Evolutionary conservation across 768 basidiomycete species (phyloP).

Genomic region (Panellus pusillus): DNA sequence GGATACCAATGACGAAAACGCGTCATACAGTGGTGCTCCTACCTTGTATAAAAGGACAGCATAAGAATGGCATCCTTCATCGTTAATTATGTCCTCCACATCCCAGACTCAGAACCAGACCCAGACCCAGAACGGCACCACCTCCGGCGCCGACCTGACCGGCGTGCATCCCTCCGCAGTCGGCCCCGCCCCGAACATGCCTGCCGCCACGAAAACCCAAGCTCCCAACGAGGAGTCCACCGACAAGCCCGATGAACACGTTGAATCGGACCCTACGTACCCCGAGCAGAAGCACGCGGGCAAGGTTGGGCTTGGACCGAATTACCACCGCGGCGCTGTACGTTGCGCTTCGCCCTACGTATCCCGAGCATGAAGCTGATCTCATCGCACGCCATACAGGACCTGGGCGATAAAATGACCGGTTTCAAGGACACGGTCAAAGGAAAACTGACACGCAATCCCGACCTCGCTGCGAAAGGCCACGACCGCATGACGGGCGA

Average conservation of each 20-base stretch:
- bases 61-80: neutral
- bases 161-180: constrained; percentile 23
- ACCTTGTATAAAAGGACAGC: neutral
- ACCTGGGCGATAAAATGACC: constrained; percentile 31
- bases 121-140: constrained; percentile 3
- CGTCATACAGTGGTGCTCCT: neutral
- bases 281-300: constrained; percentile 48
- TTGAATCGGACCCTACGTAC: constrained; percentile 21
- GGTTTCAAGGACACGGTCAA: constrained; percentile 35
- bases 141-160: neutral
- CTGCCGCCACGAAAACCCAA: constrained; percentile 12
- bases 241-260: neutral
- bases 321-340: constrained; percentile 37
- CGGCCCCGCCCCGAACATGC: constrained; percentile 13
- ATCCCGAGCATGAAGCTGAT: neutral
- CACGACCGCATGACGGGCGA: constrained; percentile 34
- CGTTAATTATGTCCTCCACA: constrained; percentile 16
- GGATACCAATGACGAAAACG: neutral
- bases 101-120: constrained; percentile 5
- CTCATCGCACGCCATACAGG: constrained; percentile 22
- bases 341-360: constrained; percentile 11
- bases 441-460: constrained; percentile 35
- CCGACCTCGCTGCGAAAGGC: constrained; percentile 28
- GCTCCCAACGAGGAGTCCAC: constrained; percentile 1
- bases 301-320: constrained; percentile 44